These are phyloP conservation scores for Candida michaelii DNA, from an alignment of 805 yeast species.

Conservation along the genomic window DNA sequence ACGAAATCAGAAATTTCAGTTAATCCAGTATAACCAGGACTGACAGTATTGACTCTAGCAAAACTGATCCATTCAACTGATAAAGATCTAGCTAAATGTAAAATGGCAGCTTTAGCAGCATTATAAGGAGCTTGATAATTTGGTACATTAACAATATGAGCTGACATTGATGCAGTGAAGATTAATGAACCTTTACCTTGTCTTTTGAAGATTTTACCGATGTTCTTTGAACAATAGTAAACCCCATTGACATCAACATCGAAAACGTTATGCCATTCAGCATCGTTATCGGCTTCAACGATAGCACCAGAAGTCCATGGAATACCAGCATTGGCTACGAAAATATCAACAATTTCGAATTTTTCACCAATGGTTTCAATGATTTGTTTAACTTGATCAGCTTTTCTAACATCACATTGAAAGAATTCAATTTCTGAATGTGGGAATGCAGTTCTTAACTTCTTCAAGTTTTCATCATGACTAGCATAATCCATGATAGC, in stretches of 20 bases:
- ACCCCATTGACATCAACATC: conserved; percentile 78
- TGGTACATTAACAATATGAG: conserved; percentile 82
- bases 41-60: conserved; percentile 79
- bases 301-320: conserved; percentile 48
- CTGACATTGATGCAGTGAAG: conserved; percentile 88
- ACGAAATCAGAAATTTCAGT: conserved; percentile 58
- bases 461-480: conserved; percentile 26
- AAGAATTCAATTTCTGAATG: conserved; percentile 31
- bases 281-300: conserved; percentile 45
- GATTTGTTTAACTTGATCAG: conserved; percentile 35
- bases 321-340: conserved; percentile 49
- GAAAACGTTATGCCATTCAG: conserved; percentile 70
- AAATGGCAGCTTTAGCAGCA: conserved; percentile 81
- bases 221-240: conserved; percentile 72
- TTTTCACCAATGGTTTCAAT: conserved; percentile 29
- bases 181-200: conserved; percentile 78
- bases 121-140: conserved; percentile 85
- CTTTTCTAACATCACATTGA: conserved; percentile 41
- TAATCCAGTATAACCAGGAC: conserved; percentile 77
- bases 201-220: conserved; percentile 69
- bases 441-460: conserved; percentile 30
- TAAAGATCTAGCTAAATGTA: conserved; percentile 72
- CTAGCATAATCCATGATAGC: conserved; percentile 42
- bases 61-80: conserved; percentile 86
- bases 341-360: conserved; percentile 40